phyloP scores from a whole-genome alignment of 1,284 basidiomycete genomes.

The Tilletia caries region DNA sequence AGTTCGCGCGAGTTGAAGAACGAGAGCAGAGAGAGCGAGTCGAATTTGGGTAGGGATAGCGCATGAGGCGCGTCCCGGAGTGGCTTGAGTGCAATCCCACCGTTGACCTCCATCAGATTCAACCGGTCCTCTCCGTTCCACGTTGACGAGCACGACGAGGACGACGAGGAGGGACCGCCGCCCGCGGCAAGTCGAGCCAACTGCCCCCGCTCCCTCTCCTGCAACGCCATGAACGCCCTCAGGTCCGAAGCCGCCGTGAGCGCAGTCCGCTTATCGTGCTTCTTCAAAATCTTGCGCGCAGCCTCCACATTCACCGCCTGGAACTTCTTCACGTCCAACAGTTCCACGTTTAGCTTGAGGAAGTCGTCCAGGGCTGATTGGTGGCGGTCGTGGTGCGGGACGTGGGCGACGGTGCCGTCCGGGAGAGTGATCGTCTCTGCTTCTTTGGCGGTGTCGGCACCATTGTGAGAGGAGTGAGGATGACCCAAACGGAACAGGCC shows the following conservation, averaged over 20 bases:
- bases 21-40: background rate
- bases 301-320: slow-evolving; percentile 84
- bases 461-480: background rate
- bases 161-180: too few relatives aligned
- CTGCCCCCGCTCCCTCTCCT: slow-evolving; percentile 29
- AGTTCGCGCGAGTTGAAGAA: background rate
- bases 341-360: slow-evolving; percentile 72
- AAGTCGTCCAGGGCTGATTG: slow-evolving; percentile 66
- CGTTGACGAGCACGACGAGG: too few relatives aligned
- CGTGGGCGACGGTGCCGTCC: slow-evolving; percentile 26
- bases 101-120: slow-evolving; percentile 12
- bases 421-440: background rate
- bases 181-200: slow-evolving; percentile 27
- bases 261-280: slow-evolving; percentile 80
- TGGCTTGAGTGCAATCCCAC: background rate
- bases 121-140: slow-evolving; percentile 19
- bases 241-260: slow-evolving; percentile 56
- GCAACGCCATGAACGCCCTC: slow-evolving; percentile 39
- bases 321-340: slow-evolving; percentile 76
- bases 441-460: background rate
- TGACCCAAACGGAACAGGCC: slow-evolving; percentile 1
- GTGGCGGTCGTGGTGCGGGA: slow-evolving; percentile 33
- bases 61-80: slow-evolving; percentile 22
- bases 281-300: slow-evolving; percentile 68
- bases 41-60: background rate